Evolutionary conservation across 208 protist species (phyloP), one percentile per base, ranked within the genome.

Genomic region (Trypanosomatidae sp.): DNA sequence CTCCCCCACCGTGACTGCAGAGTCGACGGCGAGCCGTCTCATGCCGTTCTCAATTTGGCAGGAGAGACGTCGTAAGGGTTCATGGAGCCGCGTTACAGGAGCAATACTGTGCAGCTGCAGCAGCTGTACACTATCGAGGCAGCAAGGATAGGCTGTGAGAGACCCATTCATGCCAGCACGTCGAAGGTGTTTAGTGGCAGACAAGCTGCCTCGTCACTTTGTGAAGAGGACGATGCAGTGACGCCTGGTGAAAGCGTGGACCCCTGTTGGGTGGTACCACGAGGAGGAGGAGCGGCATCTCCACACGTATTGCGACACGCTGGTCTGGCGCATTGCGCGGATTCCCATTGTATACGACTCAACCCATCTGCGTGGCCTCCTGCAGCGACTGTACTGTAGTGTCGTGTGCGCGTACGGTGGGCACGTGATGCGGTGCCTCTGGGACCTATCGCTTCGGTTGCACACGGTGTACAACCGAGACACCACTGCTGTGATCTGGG

Each of bases 381-480:
- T 89, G 69, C 95, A 94, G 44, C 85, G 95, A 39, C 70, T 98
- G 36, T 92, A 95, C 46, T 90, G 85, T 64, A 97, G 86, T 44
- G 85, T 94, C 39, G 87, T 97, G 66, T 98, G 98, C 80, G 93
- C 95, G 75, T 55, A 81, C 36, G 59, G 91, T 12, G 80, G 75
- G 36, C 86, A 98, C 55, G 81, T 81, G 36, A 98, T 98, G 95
- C 86, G 98, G 73, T 92, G 97, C 59, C 75, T 98, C 10, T 98
- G 93, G 91, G 84, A 73, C 25, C 84, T 80, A 41, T 87, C 94
- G 56, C 82, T 98, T 4, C 73, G 83, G 44, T 79, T 96, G n/a
- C 93, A 98, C 76, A 98, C 97, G 10, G 95, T 98, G 25, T 97
- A 98, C 69, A 95, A 98, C 13, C 56, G 76, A 22, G 97, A 99